Evolutionary conservation across 192 early-diverging fungal genomes (phyloP).

Genomic region (Backusella westeae): DNA sequence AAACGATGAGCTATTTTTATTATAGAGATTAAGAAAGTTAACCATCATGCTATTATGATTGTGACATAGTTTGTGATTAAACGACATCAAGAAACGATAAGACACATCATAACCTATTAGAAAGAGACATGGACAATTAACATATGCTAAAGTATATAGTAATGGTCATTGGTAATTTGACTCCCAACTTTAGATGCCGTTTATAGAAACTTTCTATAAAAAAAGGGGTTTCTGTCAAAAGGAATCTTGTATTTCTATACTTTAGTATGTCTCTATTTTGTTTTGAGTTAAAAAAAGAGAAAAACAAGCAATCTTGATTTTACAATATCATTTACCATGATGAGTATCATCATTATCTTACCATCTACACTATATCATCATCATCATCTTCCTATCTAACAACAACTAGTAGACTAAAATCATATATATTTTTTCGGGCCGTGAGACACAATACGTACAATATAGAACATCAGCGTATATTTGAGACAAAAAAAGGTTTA

Average conservation of each 20-base stretch:
- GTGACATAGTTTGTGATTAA: too few species aligned
- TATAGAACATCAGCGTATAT: neutral
- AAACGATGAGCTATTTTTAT: neutral
- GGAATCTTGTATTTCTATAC: neutral
- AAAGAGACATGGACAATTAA: neutral
- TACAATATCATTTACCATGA: neutral
- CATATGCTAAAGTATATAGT: neutral
- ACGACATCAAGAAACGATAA: too few species aligned
- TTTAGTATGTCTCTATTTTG: neutral
- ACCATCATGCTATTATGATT: neutral
- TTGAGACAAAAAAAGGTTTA: neutral
- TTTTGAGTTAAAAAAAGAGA: neutral
- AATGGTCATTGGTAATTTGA: neutral
- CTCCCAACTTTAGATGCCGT: neutral
- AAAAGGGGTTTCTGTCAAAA: neutral
- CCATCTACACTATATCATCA: too few species aligned
- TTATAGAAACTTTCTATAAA: conserved; percentile 3
- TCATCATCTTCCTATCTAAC: too few species aligned
- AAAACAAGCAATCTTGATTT: neutral
- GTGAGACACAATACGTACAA: neutral
- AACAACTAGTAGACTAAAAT: too few species aligned
- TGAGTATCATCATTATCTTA: neutral
- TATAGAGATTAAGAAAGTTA: neutral
- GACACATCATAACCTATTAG: neutral
- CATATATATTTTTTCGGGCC: neutral